Base-by-base conservation (phyloP, 2,329 filamentous ascomycete genomes). In the Colletotrichum tamarilloi region DNA sequence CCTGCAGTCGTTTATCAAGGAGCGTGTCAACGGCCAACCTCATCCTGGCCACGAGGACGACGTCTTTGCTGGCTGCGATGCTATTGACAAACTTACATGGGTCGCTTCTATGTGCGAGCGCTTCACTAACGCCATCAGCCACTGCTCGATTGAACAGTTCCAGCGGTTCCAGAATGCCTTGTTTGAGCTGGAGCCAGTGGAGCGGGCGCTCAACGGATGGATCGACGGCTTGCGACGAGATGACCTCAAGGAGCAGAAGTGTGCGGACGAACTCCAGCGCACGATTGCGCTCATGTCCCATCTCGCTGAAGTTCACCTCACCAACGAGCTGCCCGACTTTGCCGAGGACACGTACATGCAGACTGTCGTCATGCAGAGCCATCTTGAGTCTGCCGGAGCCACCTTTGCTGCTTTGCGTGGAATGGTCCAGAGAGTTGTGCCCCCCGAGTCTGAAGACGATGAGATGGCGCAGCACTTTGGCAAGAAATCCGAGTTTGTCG, bases 101-200 rank as follows among this genome's bases (percentile, higher is more conserved):
- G 92, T 98, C 68, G 89, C 91, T 12, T 90, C 91, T 56, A 95
- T 97, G 88, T 97, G 95, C 78, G 91, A 94, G 75, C 93, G 95
- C 49, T 97, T 98, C 77, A 91, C 93, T 80, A 93, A 91, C 73
- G 92, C 93, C 73, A 95, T 98, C 77, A 92, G 89, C 77, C 91
- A 91, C 77, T 97, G 95, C 82, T 92, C 93, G 2, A 86, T 93
- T 1, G 91, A 94, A 60, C 90, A 94, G 72, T 98, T 98, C 81
- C 88, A 89, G 58, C 91, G 87, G 75, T 97, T 95, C 77, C 93
- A 95, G 77, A 92, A 92, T 55, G 94, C 95, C 2, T 83, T 97
- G 71, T 94, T 95, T 77, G 97, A 98, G 81, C 87, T 98, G 63
- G 94, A 98, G 80, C 95, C 95, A 0, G 94, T 98, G 12, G 97